These are phyloP conservation scores for Sclerotinia sclerotiorum DNA, from an alignment of 2,329 filamentous ascomycete genomes.

Conservation along the genomic window DNA sequence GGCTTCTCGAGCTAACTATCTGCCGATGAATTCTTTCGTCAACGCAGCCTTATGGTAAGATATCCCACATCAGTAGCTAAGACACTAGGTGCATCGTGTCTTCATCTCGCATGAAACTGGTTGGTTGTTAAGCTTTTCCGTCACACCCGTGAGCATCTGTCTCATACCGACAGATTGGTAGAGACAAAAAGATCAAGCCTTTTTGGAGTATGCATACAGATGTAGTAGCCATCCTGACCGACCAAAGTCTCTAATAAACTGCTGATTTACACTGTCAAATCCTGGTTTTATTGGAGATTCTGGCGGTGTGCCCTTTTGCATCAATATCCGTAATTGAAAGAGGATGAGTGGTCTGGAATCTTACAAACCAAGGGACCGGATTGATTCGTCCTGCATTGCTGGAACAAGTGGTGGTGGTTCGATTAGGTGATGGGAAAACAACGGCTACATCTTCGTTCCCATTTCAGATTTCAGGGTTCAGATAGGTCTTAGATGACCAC, in stretches of 20 bases:
- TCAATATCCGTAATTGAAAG: slow-evolving; percentile 6
- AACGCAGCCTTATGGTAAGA: slow-evolving; percentile 22
- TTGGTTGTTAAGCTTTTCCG: slow-evolving; percentile 13
- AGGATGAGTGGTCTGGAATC: slow-evolving; percentile 17
- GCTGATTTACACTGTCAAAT: not conserved
- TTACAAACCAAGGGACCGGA: slow-evolving; percentile 4
- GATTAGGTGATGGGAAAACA: not conserved
- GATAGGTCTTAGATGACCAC: not conserved
- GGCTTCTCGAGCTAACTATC: not conserved
- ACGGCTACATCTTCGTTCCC: not conserved
- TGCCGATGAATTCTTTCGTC: slow-evolving; percentile 10
- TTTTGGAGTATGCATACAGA: slow-evolving; percentile 11
- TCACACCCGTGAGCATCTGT: not conserved
- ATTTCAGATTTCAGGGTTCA: too few species aligned
- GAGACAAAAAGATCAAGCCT: not conserved
- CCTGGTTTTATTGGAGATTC: not conserved
- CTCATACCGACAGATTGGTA: slow-evolving; percentile 18
- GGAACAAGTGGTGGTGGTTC: not conserved
- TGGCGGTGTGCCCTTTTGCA: slow-evolving; percentile 17
- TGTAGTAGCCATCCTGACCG: slow-evolving; percentile 3
- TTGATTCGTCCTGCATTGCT: slow-evolving; percentile 3
- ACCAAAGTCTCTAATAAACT: not conserved
- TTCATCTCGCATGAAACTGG: slow-evolving; percentile 9
- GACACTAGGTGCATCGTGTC: slow-evolving; percentile 3
- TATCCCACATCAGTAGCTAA: slow-evolving; percentile 7